phyloP scores from a whole-genome alignment of 495 filamentous ascomycete genomes.

The Penicillium ucsense region DNA sequence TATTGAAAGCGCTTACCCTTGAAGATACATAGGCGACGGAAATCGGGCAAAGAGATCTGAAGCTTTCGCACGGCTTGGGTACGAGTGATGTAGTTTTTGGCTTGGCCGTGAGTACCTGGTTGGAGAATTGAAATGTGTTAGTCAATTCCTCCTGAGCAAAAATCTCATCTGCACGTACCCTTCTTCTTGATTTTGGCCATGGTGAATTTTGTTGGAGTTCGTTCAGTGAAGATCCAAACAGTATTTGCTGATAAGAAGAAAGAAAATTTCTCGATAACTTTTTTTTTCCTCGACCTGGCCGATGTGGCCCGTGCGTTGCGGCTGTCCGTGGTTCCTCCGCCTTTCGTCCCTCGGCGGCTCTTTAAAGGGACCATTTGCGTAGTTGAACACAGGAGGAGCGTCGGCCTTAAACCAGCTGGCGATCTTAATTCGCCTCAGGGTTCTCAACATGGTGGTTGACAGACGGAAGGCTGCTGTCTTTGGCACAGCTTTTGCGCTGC shows the following conservation, averaged over 20 bases:
- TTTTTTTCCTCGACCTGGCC: slow-evolving; percentile 22
- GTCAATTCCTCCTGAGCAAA: neutral
- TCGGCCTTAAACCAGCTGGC: too few relatives aligned
- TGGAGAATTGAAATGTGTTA: slow-evolving; percentile 9
- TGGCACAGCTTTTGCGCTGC: slow-evolving; percentile 62
- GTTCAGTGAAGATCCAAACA: slow-evolving; percentile 6
- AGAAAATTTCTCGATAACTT: slow-evolving; percentile 31
- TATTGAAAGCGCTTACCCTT: slow-evolving; percentile 52
- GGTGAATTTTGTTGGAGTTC: slow-evolving; percentile 11
- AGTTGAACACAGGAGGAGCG: neutral
- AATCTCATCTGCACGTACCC: slow-evolving; percentile 35
- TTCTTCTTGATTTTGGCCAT: slow-evolving; percentile 95
- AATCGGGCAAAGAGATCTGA: slow-evolving; percentile 93
- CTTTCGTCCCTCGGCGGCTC: slow-evolving; percentile 2
- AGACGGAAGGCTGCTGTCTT: slow-evolving; percentile 69
- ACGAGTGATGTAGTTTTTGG: slow-evolving; percentile 97
- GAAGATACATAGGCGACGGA: slow-evolving; percentile 96
- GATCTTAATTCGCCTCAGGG: neutral
- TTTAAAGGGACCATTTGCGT: slow-evolving; percentile 17
- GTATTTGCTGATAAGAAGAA: slow-evolving; percentile 22
- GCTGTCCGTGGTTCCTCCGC: slow-evolving; percentile 24
- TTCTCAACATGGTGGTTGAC: slow-evolving; percentile 48
- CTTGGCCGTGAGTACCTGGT: slow-evolving; percentile 73
- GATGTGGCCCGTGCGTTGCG: slow-evolving; percentile 28
- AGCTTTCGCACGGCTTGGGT: slow-evolving; percentile 95